Percentiles rank a stretch among this genome's conserved stretches.
phyloP scores from a whole-genome alignment of 2,329 filamentous ascomycete genomes.

The Trichoderma sp. region DNA sequence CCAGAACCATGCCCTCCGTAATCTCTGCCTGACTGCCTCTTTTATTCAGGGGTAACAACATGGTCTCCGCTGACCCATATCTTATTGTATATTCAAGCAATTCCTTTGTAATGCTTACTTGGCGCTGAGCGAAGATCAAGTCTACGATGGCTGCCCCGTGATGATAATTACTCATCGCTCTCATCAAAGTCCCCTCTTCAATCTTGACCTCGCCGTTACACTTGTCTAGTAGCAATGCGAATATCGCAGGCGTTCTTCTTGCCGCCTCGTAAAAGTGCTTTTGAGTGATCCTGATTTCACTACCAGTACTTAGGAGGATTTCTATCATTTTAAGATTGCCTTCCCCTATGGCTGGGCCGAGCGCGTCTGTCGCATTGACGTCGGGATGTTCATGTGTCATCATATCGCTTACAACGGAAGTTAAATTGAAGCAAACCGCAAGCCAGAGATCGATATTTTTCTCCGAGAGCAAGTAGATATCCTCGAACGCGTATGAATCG shows the following conservation, averaged over 20 bases:
- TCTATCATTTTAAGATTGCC: background rate
- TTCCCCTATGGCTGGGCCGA: background rate
- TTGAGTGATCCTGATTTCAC: background rate
- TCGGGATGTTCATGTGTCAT: background rate
- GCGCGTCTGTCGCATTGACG: no score
- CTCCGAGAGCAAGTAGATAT: no score
- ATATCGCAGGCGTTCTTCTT: background rate
- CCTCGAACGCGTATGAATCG: background rate
- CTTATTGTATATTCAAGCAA: background rate
- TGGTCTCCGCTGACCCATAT: background rate
- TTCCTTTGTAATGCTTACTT: background rate
- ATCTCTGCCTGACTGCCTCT: background rate
- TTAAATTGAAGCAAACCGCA: slow-evolving; percentile 19
- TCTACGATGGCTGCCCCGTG: background rate
- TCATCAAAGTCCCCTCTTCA: background rate
- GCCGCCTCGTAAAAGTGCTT: background rate
- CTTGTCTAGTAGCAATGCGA: background rate
- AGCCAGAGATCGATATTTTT: slow-evolving; percentile 17
- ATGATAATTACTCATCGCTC: background rate
- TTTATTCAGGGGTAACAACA: background rate
- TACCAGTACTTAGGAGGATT: background rate
- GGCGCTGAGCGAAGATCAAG: background rate
- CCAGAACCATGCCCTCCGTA: background rate
- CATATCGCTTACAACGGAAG: background rate
- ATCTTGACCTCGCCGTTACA: background rate